Base-by-base conservation (phyloP, 345 rosid genomes). In the Geranium brycei region DNA sequence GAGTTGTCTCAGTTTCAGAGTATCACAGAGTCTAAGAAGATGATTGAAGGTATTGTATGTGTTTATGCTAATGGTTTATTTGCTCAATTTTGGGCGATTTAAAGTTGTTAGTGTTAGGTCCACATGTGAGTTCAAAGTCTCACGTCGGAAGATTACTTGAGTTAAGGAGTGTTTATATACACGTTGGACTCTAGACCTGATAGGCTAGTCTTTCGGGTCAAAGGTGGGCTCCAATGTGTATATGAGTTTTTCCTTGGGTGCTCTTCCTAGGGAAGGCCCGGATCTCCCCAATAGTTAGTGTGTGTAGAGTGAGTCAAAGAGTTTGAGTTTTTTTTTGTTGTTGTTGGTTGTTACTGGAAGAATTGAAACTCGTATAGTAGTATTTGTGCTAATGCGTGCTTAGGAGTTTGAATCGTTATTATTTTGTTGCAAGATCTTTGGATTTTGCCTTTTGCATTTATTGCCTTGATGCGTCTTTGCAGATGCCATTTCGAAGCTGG, bases 1-100 rank as follows among this genome's bases (percentile, higher is more conserved):
- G 98, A 92, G 80, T 64, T 89, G 81, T 84, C 95, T 65, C 98
- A 87, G 86, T 89, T 87, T 78, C 95, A 86, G 70, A 77, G 56
- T 47, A 57, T 74, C 64, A 30, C 77, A 7, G 95, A 89, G 67
- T 70, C 96, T 1, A 90, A 87, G 77, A 80, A 76, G 75, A 82
- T 82, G 89, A 78, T 92, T 66, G 77, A 72, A 80, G 98, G 98
- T 88, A n/a, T 32, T 11, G 3, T 18, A 14, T 56, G 19, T 28
- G 17, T 55, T 19, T 8, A 3, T 64, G 19, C 19, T 4, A 32
- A 23, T 19, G 19, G 17, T 0, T 8, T 1, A 3, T 57, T 35
- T 17, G 8, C 1, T 13, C 17, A 14, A 4, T 62, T 64, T 53
- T 13, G 31, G 16, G 23, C 2, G 2, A 23, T 23, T 23, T 23